Evolutionary conservation across 352 stramenopile genomes (phyloP).

Genomic region (Globisporangium lucens): DNA sequence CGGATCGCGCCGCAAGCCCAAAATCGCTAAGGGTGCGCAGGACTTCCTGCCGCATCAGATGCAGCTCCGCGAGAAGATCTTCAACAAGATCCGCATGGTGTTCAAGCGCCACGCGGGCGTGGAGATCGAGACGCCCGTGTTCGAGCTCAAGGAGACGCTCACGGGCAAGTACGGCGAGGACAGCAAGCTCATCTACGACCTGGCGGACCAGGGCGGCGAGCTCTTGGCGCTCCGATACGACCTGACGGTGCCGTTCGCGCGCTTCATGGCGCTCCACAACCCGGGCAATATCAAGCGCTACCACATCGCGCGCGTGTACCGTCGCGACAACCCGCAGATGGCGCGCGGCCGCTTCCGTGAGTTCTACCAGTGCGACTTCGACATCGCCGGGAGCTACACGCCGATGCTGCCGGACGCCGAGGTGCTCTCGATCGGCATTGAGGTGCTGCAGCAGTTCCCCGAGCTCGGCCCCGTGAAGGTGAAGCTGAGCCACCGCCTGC

Average conservation of each 20-base stretch:
- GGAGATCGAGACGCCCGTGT: conserved; percentile 98
- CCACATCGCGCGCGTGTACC: conserved; percentile 97
- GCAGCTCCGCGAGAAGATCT: conserved; percentile 95
- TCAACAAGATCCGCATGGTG: conserved; percentile 96
- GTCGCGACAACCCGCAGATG: conserved; percentile 94
- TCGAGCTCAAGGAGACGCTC: conserved; percentile 98
- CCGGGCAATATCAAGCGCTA: conserved; percentile 98
- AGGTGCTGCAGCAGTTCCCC: conserved; percentile 87
- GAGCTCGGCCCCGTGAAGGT: conserved; percentile 92
- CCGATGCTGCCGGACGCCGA: conserved; percentile 97
- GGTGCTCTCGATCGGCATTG: conserved; percentile 94
- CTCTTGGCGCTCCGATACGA: conserved; percentile 95
- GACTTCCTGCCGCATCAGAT: conserved; percentile 97
- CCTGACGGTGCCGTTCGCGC: conserved; percentile 97
- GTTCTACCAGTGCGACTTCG: conserved; percentile 99
- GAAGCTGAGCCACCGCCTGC: conserved; percentile 97
- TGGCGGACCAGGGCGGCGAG: conserved; percentile 97
- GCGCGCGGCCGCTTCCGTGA: conserved; percentile 95
- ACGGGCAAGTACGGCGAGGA: conserved; percentile 99
- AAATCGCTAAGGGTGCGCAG: conserved; percentile 91
- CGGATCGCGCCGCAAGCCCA: conserved; percentile 76
- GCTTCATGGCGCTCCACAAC: conserved; percentile 97
- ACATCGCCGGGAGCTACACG: conserved; percentile 95
- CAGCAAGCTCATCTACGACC: conserved; percentile 99
- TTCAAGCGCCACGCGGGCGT: conserved; percentile 98